Base-by-base conservation (phyloP, 2,329 filamentous ascomycete species). In the Hymenoscyphus salicellus region DNA sequence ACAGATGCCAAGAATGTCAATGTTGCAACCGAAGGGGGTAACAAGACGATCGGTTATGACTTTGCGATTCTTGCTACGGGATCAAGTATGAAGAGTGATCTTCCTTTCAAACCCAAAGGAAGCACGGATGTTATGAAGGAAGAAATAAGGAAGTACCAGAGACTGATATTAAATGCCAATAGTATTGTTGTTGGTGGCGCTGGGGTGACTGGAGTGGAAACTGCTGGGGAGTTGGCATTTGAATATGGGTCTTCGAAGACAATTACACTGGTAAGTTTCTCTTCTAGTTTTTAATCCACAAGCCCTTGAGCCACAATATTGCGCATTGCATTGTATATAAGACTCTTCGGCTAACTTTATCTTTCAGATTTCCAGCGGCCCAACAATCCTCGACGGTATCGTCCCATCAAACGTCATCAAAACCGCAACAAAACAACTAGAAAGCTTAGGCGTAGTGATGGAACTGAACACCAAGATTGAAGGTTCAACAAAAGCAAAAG, bases 41-140 rank as follows among this genome's bases (percentile, higher is more conserved):
- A 75, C 6, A 71, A 65, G 5, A 69, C 70, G n/a, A 74, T 76
- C 5, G 65, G 66, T 23, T 88, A 87, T 70, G 79, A 85, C 68
- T 79, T 79, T 26, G 76, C 87, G 14, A 71, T 88, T 65, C 75
- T 88, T 55, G 83, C 84, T 10, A 87, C 85, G 2, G 85, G 85
- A 7, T 75, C 81, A 2, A 75, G 76, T 32, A 77, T 79, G 36
- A 75, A 71, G 26, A 79, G 77, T 4, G 74, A 72, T 65, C 77
- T 82, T 74, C 83, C 84, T 0, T 86, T 81, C 74, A 86, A 86
- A 73, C 74, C 73, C 23, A 67, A 81, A 10, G 78, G 73, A 4
- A 78, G 78, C 1, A 79, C 79, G 0, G 76, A 80, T 62, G 65
- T 59, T n/a, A 71, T 68, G 1, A 67, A 65, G 20, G 57, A 66